phyloP scores from a whole-genome alignment of 768 basidiomycete species.

The Sistotremastrum niveocremeum region DNA sequence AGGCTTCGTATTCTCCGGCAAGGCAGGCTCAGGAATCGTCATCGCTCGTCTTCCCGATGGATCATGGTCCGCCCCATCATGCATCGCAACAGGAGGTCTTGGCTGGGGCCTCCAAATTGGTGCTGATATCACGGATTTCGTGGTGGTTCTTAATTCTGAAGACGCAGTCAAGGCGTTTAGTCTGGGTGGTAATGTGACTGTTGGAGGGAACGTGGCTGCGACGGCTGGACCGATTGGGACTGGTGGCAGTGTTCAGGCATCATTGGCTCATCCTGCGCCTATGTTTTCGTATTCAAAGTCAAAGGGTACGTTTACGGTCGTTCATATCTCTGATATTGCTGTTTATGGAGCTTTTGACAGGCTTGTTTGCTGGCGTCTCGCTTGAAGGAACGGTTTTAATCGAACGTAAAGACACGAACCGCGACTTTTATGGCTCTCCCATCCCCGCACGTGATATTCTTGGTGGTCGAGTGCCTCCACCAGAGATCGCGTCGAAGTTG shows the following conservation, averaged over 20 bases:
- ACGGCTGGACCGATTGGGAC: conserved; percentile 90
- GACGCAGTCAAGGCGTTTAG: conserved; percentile 95
- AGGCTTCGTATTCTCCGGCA: conserved; percentile 90
- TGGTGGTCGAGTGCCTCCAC: conserved; percentile 89
- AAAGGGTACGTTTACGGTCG: conserved; percentile 44
- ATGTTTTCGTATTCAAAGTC: conserved; percentile 98
- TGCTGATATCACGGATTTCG: conserved; percentile 90
- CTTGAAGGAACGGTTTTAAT: conserved; percentile 91
- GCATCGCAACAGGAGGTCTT: conserved; percentile 90
- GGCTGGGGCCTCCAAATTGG: conserved; percentile 95
- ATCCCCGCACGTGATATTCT: conserved; percentile 86
- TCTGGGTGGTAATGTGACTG: conserved; percentile 89
- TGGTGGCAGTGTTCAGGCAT: conserved; percentile 78
- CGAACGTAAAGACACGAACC: conserved; percentile 92
- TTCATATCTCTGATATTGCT: neutral
- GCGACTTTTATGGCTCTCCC: conserved; percentile 88
- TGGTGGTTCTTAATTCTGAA: conserved; percentile 92
- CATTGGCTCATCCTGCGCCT: conserved; percentile 82
- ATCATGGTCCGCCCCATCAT: conserved; percentile 93
- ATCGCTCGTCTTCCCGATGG: conserved; percentile 88
- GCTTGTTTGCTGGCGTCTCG: conserved; percentile 88
- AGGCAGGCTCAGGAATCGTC: conserved; percentile 87
- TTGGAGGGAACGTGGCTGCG: conserved; percentile 80
- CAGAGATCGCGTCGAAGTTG: conserved; percentile 81
- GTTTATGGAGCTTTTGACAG: conserved; percentile 24